Evolutionary conservation across 176 grass and related monocot species (phyloP), one percentile per base, ranked within the genome.

Genomic region (Eleusine coracana): DNA sequence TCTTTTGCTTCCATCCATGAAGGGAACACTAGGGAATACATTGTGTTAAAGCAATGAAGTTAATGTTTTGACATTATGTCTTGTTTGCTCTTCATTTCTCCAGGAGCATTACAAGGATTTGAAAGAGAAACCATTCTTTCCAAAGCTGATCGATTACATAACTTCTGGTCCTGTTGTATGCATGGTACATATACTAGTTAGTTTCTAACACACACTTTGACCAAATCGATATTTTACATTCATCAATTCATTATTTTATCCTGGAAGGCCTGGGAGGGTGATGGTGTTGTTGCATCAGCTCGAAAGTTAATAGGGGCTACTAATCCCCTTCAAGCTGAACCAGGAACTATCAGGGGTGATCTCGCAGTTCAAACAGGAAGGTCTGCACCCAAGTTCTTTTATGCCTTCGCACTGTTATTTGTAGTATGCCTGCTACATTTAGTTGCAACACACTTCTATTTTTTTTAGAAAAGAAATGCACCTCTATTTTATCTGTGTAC

Each of bases 91-190:
- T 80, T 80, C 18, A 31, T 52, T 81, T 80, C 52, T 85, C 68
- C 90, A 98, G 96, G 92, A 95, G 83, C 96, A 98, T 84, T 98
- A 95, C 85, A 98, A 91, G 87, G 91, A 98, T 86, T 84, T 98
- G 27, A 98, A 90, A 76, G 93, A 88, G 29, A 95, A 73, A 84
- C 50, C 96, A 59, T 98, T 98, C 85, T 95, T 91, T 83, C 92
- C 96, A 62, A 87, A 52, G 11, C 73, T 98, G 41, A 98, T 91
- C 0, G 62, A 93, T 28, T 98, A 95, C 76, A 95, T 98, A 71
- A 95, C 96, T 83, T 98, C 96, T 70, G 96, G 96, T 3, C 92
- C 96, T 76, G 96, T 98, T 87, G 91, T 95, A 88, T 98, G 92
- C 80, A 98, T 98, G 96, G 96, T 95, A 95, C 70, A 66, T 80